Base-by-base conservation (phyloP, 169 alveolate genomes). In the Eimeria tenella region DNA sequence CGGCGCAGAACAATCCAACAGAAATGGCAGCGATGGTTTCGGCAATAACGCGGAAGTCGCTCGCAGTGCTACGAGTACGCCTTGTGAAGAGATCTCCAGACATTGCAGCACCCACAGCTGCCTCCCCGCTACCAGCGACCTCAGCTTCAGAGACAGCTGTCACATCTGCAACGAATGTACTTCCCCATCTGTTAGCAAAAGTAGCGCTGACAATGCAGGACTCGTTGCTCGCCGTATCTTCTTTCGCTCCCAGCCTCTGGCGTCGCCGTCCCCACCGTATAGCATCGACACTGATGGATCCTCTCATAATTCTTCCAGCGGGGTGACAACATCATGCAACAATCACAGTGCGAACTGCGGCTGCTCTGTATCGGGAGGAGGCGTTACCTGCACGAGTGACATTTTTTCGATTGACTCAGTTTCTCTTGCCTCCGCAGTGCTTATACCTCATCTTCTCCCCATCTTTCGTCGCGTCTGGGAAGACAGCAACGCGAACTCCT, bases 391-490 rank as follows among this genome's bases (percentile, higher is more conserved):
- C 62, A 5, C 17, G 63, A 19, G 60, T 25, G n/a, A 31, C 42
- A 74, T 74, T 50, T 50, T 15, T 79, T 52, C 88, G 23, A 79
- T 79, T 19, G 88, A 79, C 56, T n/a, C 73, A 6, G 55, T 56
- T 31, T 23, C 71, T 42, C 88, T 79, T n/a, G 65, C 88, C n/a
- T 79, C 73, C 23, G 88, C 88, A 53, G 73, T 49, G 31, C 53
- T 79, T 25, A 31, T 53, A 0, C 88, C 88, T 8, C 10, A 17
- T 1, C 9, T 79, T 4, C 25, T n/a, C 6, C 52, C 71, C 7
- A n/a, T 79, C 8, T 9, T 81, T 13, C 89, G 89, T 55, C 31
- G 8, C 71, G 56, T 81, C 23, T 81, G 89, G 89, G 74, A 81
- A 15, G 89, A 62, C 31, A 23, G 89, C 74, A n/a, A 31, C 89